Base-by-base conservation (phyloP, 2,329 filamentous ascomycete genomes). In the Bimuria novae-zelandiae region DNA sequence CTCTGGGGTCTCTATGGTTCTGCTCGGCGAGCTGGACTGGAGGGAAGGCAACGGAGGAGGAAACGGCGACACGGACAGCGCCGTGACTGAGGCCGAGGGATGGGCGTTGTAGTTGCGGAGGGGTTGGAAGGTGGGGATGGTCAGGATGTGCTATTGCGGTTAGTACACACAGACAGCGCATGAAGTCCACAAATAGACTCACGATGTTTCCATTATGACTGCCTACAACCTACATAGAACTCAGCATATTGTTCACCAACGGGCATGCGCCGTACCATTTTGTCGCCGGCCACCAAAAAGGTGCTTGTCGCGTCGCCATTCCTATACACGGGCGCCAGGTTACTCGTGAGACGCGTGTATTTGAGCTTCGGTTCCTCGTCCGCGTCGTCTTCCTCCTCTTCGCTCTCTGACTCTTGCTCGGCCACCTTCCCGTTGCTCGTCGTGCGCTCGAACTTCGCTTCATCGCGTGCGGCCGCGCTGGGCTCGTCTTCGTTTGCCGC, bases 171-270 rank as follows among this genome's bases (percentile, higher is more conserved):
- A n/a, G 12, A 21, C 4, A 25, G 16, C 36, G 41, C 35, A 21
- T 8, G 12, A 27, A 43, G 48, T 30, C 37, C 12, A 8, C 22
- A 23, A 21, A 10, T 1, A 23, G n/a, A 77, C 88, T 80, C 81
- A 95, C 91, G 67, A 97, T 93, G 68, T 94, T 96, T 65, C 94
- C 94, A 76, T 96, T 96, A 74, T 99, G 93, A 27, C 94, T 97
- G 61, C 93, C 94, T 63, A 96, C 81, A 57, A 97, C 88, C 89
- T 93, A 75, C 43, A 60, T 54, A 60, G 41, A 56, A 48, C 57
- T 74, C 57, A 67, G 55, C 54, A 61, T 63, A 75, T 62, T 78
- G 60, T 90, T 91, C 65, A 92, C 80, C 61, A 95, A 86, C 53
- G 44, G 55, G 51, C 55, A 52, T 60, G 55, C 56, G 53, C 47